Percentiles rank a stretch among this genome's conserved stretches.
Evolutionary conservation across 805 yeast genomes (phyloP).

Genomic region (Wickerhamomyces pijperi): DNA sequence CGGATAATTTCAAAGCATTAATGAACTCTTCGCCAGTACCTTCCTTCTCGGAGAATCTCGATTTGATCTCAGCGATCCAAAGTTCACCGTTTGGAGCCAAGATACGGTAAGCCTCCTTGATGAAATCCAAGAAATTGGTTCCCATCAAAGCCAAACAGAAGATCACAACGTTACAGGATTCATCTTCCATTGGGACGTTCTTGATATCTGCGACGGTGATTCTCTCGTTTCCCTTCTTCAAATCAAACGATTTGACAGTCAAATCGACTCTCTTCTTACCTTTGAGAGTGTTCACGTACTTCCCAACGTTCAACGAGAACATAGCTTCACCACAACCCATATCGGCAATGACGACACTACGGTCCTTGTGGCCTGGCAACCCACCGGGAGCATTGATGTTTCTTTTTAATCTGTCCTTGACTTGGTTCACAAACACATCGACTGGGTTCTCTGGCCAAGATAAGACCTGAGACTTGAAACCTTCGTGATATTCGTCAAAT

Average conservation of each 20-base stretch:
- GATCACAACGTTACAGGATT: conserved; percentile 76
- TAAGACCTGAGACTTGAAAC: conserved; percentile 90
- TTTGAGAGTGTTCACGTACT: conserved; percentile 29
- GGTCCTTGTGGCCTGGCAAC: conserved; percentile 55
- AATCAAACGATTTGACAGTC: conserved; percentile 80
- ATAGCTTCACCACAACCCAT: conserved; percentile 99
- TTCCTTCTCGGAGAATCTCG: conserved; percentile 67
- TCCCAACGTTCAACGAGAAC: conserved; percentile 54
- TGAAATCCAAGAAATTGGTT: conserved; percentile 86
- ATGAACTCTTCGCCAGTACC: conserved; percentile 79
- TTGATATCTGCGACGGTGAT: conserved; percentile 96
- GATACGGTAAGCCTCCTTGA: conserved; percentile 80
- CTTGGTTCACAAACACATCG: conserved; percentile 70
- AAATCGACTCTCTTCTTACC: conserved; percentile 33
- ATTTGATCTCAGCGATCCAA: conserved; percentile 97
- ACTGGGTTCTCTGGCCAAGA: conserved; percentile 99
- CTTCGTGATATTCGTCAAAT: conserved; percentile 91
- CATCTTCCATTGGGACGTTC: conserved; percentile 74
- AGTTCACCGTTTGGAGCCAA: conserved; percentile 86
- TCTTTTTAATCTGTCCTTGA: conserved; percentile 45
- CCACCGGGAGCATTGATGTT: conserved; percentile 96
- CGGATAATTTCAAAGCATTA: conserved; percentile 61
- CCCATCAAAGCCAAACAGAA: conserved; percentile 97
- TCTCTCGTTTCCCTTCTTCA: conserved; percentile 77
- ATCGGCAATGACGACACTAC: conserved; percentile 76